A percentile compares a stretch with the other conserved stretches of the same genome.
Evolutionary conservation across 441 rosid genomes (phyloP).

Genomic region (Biscutella laevigata): DNA sequence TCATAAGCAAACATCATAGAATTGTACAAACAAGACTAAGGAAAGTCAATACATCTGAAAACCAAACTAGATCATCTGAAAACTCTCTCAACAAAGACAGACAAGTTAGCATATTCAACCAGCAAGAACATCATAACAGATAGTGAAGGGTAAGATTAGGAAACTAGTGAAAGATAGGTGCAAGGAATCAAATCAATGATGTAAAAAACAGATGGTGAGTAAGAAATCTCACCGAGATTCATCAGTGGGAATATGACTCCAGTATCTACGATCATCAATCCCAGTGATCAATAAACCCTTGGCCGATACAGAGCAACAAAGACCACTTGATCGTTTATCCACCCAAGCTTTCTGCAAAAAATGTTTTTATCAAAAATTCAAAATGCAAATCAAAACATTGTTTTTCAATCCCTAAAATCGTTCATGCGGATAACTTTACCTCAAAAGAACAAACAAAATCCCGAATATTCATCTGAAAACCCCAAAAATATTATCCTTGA

Average conservation of each 20-base stretch:
- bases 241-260: constrained; percentile 68
- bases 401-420: neutral
- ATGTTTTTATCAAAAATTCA: neutral
- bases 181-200: neutral
- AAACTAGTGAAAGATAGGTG: too few species aligned
- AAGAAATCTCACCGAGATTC: constrained; percentile 71
- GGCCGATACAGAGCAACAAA: constrained; percentile 57
- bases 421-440: neutral
- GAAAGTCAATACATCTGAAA: neutral
- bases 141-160: too few species aligned
- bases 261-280: constrained; percentile 88
- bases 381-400: neutral
- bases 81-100: neutral
- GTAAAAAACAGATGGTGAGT: neutral
- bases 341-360: constrained; percentile 74
- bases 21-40: neutral
- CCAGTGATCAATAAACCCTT: constrained; percentile 77
- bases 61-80: neutral
- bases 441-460: neutral
- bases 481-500: constrained; percentile 26
- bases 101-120: neutral
- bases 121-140: too few species aligned
- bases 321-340: constrained; percentile 59
- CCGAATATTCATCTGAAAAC: neutral
- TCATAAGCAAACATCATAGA: constrained; percentile 6